A percentile compares a stretch with the other conserved stretches of the same genome.
phyloP scores from a whole-genome alignment of 2,329 filamentous ascomycete genomes.

The Pyrenochaeta sp. region DNA sequence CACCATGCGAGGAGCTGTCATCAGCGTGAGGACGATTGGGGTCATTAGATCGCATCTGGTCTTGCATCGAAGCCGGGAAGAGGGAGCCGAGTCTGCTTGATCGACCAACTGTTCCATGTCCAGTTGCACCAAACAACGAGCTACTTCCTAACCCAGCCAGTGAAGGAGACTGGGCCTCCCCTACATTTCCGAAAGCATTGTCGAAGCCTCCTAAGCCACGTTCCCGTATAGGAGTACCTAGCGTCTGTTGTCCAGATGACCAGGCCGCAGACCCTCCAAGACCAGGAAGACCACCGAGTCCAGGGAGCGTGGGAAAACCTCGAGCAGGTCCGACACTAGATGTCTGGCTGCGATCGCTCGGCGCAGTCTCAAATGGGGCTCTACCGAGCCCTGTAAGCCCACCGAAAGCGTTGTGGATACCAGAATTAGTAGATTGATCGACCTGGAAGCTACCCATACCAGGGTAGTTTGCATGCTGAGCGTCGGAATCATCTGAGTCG shows the following conservation, averaged over 20 bases:
- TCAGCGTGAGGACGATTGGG: conserved; percentile 62
- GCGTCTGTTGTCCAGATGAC: conserved; percentile 72
- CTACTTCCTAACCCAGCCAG: conserved; percentile 71
- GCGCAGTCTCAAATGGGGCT: conserved; percentile 63
- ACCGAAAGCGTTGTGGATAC: conserved; percentile 61
- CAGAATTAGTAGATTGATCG: conserved; percentile 54
- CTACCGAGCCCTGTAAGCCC: conserved; percentile 63
- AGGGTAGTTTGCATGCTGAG: conserved; percentile 60
- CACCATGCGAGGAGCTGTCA: conserved; percentile 56
- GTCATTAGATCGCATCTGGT: conserved; percentile 76
- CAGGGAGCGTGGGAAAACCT: conserved; percentile 71
- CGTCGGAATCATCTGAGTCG: conserved; percentile 64
- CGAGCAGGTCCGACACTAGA: conserved; percentile 82
- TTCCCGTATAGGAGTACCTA: conserved; percentile 76
- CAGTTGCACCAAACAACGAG: conserved; percentile 67
- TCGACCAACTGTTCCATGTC: conserved; percentile 72
- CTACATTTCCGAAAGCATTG: conserved; percentile 74
- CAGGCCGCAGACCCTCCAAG: conserved; percentile 69
- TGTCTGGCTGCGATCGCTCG: conserved; percentile 90
- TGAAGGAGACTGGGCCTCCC: conserved; percentile 79
- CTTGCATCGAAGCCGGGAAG: conserved; percentile 89
- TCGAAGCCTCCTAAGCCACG: conserved; percentile 62
- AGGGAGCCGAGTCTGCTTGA: conserved; percentile 85
- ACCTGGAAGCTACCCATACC: conserved; percentile 63
- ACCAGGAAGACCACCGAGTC: conserved; percentile 64